A percentile compares a stretch with the other conserved stretches of the same genome.
These are phyloP conservation scores for Bidens hawaiensis DNA, from an alignment of 140 eudicot genomes.

Conservation along the genomic window DNA sequence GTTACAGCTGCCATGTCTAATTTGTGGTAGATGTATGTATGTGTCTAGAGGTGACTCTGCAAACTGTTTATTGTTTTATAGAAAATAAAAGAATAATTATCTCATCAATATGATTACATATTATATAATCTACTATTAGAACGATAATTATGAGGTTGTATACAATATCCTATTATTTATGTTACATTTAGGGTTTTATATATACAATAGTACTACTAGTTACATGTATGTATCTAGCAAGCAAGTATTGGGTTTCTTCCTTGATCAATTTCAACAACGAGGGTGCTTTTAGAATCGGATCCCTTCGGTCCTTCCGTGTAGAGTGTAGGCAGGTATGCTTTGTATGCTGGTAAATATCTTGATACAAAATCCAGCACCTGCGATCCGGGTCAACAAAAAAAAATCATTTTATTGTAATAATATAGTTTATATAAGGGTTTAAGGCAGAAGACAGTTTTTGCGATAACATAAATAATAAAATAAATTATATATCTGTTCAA, in stretches of 20 bases:
- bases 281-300: slow-evolving; percentile 61
- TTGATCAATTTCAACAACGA: slow-evolving; percentile 83
- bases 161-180: no score
- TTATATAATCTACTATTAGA: no score
- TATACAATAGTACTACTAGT: slow-evolving; percentile 21
- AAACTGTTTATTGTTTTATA: not conserved
- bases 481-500: no score
- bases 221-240: slow-evolving; percentile 26
- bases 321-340: slow-evolving; percentile 89
- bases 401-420: not conserved
- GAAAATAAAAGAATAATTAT: not conserved
- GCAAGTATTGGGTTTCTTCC: slow-evolving; percentile 88
- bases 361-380: slow-evolving; percentile 95
- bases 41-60: not conserved
- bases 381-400: not conserved
- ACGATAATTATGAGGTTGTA: not conserved
- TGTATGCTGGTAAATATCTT: slow-evolving; percentile 93
- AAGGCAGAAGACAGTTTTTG: no score
- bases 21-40: not conserved
- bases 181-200: slow-evolving; percentile 4
- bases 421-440: not conserved
- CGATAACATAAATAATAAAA: no score
- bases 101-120: not conserved
- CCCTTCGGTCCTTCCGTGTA: slow-evolving; percentile 91
- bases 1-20: not conserved